These are phyloP conservation scores for Luffa aegyptiaca DNA, from an alignment of 306 rosid species.

Conservation along the genomic window DNA sequence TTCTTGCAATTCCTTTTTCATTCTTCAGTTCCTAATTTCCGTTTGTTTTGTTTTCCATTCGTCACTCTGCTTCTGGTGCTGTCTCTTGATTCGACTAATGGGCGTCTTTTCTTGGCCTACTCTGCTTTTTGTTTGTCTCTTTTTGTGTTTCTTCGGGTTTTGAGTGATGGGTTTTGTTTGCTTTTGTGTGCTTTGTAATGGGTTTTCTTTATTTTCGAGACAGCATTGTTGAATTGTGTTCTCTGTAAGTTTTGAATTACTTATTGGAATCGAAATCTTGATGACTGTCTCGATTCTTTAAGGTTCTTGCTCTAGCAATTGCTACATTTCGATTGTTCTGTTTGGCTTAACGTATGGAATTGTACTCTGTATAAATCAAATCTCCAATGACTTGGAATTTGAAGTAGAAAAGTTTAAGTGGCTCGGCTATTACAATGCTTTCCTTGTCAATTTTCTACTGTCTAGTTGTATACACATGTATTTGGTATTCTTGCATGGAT, in stretches of 20 bases:
- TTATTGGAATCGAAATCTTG: not conserved
- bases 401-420: not conserved
- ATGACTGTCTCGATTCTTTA: constrained; percentile 5
- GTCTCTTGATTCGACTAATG: not conserved
- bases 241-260: not conserved
- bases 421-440: not conserved
- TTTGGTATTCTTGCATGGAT: not conserved
- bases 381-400: not conserved
- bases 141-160: not conserved
- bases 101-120: not conserved
- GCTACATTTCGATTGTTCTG: not conserved
- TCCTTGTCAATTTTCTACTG: not conserved
- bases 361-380: not conserved
- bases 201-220: not conserved
- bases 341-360: not conserved
- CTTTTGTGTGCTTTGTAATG: not conserved
- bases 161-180: not conserved
- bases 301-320: constrained; percentile 6
- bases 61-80: not conserved
- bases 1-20: not conserved
- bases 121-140: not conserved
- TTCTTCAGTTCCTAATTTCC: not conserved
- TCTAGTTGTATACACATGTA: not conserved
- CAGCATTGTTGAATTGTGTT: not conserved
- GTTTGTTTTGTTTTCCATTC: not conserved